Base-by-base conservation (phyloP, 352 stramenopile species). In the Albugo candida region DNA sequence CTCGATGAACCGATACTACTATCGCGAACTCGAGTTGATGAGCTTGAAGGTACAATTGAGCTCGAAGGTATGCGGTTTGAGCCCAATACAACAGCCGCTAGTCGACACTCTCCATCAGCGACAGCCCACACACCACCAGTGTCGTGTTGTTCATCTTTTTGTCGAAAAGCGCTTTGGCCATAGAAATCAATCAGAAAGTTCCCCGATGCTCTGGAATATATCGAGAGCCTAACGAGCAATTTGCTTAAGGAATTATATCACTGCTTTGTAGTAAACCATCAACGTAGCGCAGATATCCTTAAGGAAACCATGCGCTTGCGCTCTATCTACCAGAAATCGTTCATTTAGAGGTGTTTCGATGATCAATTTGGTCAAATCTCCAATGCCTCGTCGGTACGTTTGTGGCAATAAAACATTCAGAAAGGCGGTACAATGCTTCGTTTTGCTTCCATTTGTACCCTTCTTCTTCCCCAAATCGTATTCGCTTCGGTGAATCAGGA, bases 311-410 rank as follows among this genome's bases (percentile, higher is more conserved):
- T 68, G 79, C 3, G 76, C 70, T 44, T 69, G 66, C 11, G 69
- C 76, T 17, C 76, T 66, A 46, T 77, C 75, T 2, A 70, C 62
- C 37, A 82, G 77, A 19, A 89, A 59, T 42, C 83, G 61, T 2
- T 65, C 47, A 48, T 73, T 79, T 60, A 65, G 68, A 5, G 76
- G 76, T 13, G 70, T 83, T 52, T 74, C 58, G 11, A 65, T 50
- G 55, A 91, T 85, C 17, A 86, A 64, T 14, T 55, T 45, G 2
- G 70, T 76, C 13, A 84, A 65, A 55, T 91, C 77, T 35, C 87
- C 70, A 21, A 87, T 76, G 0, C 71, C 74, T 5, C 61, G 51
- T 39, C 76, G 60, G 51, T 69, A 87, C 49, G 66, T 72, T 53
- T 39, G 69, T 61, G 2, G 54, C 49, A 13, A 87, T 45, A 49